Evolutionary conservation across 495 filamentous ascomycete species (phyloP).

Genomic region (Clohesyomyces aquaticus): DNA sequence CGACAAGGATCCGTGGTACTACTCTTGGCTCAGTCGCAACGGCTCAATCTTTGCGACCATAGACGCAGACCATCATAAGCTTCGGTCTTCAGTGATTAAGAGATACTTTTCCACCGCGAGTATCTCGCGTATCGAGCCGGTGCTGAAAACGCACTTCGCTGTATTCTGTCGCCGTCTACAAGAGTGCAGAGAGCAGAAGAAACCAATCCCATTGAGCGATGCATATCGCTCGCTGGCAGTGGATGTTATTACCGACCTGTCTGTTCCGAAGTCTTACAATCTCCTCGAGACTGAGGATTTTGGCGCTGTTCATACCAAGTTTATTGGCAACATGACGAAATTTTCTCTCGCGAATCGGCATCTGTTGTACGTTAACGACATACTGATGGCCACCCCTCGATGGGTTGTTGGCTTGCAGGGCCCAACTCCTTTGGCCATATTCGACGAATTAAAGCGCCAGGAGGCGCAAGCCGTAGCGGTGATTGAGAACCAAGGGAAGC

Average conservation of each 20-base stretch:
- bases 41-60: constrained; percentile 44
- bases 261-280: constrained; percentile 44
- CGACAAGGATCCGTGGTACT: constrained; percentile 49
- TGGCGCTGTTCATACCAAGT: constrained; percentile 8
- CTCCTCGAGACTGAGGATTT: constrained; percentile 46
- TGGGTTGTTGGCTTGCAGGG: neutral
- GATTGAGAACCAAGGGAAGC: constrained; percentile 1
- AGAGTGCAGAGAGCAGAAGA: constrained; percentile 35
- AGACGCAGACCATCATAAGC: constrained; percentile 44
- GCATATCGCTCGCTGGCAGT: constrained; percentile 47
- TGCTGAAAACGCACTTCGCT: constrained; percentile 21
- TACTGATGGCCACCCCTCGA: neutral
- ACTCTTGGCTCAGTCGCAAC: constrained; percentile 44
- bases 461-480: constrained; percentile 8
- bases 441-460: neutral
- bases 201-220: constrained; percentile 42
- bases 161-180: constrained; percentile 4
- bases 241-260: constrained; percentile 47
- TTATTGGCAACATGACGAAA: constrained; percentile 4
- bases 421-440: neutral
- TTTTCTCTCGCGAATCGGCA: neutral
- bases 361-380: neutral
- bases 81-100: constrained; percentile 45
- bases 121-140: constrained; percentile 42
- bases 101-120: constrained; percentile 44